Conservation (phyloP, 495 filamentous ascomycete species). For the Peziza echinospora region DNA sequence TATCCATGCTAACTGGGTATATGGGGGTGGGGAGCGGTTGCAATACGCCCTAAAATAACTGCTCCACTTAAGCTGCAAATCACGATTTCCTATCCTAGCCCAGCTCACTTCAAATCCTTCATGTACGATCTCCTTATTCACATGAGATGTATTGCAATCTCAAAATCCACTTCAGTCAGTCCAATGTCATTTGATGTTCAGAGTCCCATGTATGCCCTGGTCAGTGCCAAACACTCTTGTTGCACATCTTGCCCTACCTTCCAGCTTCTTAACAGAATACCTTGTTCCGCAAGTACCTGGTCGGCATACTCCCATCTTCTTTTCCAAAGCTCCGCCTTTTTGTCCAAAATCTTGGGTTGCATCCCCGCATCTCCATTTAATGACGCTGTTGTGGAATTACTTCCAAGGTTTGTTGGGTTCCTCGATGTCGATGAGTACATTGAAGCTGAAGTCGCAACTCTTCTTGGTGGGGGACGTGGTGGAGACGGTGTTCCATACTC, state of each 20-base stretch:
- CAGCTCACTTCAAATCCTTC: background rate
- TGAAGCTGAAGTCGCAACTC: slow-evolving; percentile 13
- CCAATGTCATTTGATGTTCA: background rate
- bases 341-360: slow-evolving; percentile 20
- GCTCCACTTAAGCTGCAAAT: background rate
- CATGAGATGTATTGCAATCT: background rate
- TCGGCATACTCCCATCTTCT: slow-evolving; percentile 57
- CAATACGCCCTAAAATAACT: background rate
- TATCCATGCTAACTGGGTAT: background rate
- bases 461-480: slow-evolving; percentile 3
- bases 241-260: slow-evolving; percentile 60
- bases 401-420: slow-evolving; percentile 2
- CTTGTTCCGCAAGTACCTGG: slow-evolving; percentile 39
- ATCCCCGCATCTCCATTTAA: slow-evolving; percentile 4
- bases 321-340: slow-evolving; percentile 67
- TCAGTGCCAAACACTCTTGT: slow-evolving; percentile 33
- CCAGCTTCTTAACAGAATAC: slow-evolving; percentile 67
- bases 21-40: background rate
- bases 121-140: background rate
- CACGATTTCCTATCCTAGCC: background rate
- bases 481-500: slow-evolving; percentile 1
- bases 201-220: slow-evolving; percentile 21
- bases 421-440: background rate
- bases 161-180: background rate
- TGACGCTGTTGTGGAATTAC: slow-evolving; percentile 7